Base-by-base conservation (phyloP, 2,329 filamentous ascomycete species). In the Penicillium sp. region DNA sequence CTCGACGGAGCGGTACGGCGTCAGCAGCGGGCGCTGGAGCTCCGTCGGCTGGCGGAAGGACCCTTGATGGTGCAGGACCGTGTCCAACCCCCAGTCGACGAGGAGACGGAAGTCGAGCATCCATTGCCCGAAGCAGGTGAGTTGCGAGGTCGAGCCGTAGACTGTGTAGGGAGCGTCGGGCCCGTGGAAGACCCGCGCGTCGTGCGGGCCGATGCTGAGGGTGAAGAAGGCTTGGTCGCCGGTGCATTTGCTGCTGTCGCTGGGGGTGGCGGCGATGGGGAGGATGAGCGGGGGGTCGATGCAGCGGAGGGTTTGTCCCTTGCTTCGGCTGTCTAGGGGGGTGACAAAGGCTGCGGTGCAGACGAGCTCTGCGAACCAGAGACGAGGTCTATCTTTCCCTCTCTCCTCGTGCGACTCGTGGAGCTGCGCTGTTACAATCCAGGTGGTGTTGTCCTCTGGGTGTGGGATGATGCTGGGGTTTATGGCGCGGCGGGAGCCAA, bases 381-480 rank as follows among this genome's bases (percentile, higher is more conserved):
- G 64, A 13, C 35, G 35, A 11, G 35, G 1, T 70, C 69, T 55
- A 21, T 29, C 4, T 71, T 67, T 9, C 73, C 63, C 23, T 66
- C 64, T 21, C n/a, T 44, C 64, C 13, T 76, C 71, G n/a, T 76
- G 69, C n/a, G 51, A 64, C 13, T 76, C 71, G 21, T 76, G 69
- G 56, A 76, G 75, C 68, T 86, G 85, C 4, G 83, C 83, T 4
- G 85, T 78, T 26, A 87, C 77, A 62, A 84, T 80, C 78, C 80
- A 88, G 1, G 78, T 82, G 46, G 84, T 71, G 3, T 77, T 71
- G 7, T 77, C 68, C 1, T 68, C 73, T 3, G 84, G 85, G 68
- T 88, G 86, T 0, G 86, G 84, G 45, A 88, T 79, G 64, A 88
- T 81, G 71, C 84, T 88, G 17, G 86, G 85, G 62, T 87, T 88